These are phyloP conservation scores for Backusella parvicylindrica DNA, from an alignment of 192 early-diverging fungal genomes.

Conservation along the genomic window DNA sequence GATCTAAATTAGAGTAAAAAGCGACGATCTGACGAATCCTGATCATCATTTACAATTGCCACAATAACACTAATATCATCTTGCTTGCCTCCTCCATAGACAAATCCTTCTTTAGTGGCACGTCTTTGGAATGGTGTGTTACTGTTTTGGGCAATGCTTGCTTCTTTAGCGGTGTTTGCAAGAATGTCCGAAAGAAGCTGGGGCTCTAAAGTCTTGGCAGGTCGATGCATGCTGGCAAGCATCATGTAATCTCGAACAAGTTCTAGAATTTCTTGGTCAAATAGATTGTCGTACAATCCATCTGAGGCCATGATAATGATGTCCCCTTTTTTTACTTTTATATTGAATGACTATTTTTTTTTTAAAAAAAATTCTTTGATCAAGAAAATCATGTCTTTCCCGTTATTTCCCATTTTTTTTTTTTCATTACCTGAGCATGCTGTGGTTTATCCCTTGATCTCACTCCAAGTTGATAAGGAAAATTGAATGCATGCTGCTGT, in stretches of 20 bases:
- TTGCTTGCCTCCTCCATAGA: slow-evolving; percentile 70
- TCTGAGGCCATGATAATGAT: slow-evolving; percentile 91
- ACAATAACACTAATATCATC: slow-evolving; percentile 93
- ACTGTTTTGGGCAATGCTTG: slow-evolving; percentile 71
- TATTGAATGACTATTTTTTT: slow-evolving; percentile 42
- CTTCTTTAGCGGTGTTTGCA: slow-evolving; percentile 64
- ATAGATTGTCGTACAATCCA: slow-evolving; percentile 96
- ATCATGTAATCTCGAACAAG: slow-evolving; percentile 28
- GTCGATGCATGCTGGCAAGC: slow-evolving; percentile 17
- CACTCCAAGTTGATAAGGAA: slow-evolving; percentile 91
- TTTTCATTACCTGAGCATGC: slow-evolving; percentile 61
- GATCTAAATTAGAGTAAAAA: slow-evolving; percentile 22
- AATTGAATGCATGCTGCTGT: slow-evolving; percentile 98
- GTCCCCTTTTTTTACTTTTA: slow-evolving; percentile 87
- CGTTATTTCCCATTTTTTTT: not conserved
- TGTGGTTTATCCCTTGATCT: slow-evolving; percentile 69
- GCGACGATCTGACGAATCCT: slow-evolving; percentile 67
- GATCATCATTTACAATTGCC: slow-evolving; percentile 72
- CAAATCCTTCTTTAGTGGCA: slow-evolving; percentile 83
- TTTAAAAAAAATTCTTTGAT: not conserved
- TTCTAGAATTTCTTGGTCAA: slow-evolving; percentile 92
- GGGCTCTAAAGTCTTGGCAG: slow-evolving; percentile 66
- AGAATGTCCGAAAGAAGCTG: slow-evolving; percentile 73
- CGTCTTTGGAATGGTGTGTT: slow-evolving; percentile 85
- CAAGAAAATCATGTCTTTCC: not conserved